Evolutionary conservation across 768 basidiomycete species (phyloP).

Genomic region (Cystobasidium tubakii): DNA sequence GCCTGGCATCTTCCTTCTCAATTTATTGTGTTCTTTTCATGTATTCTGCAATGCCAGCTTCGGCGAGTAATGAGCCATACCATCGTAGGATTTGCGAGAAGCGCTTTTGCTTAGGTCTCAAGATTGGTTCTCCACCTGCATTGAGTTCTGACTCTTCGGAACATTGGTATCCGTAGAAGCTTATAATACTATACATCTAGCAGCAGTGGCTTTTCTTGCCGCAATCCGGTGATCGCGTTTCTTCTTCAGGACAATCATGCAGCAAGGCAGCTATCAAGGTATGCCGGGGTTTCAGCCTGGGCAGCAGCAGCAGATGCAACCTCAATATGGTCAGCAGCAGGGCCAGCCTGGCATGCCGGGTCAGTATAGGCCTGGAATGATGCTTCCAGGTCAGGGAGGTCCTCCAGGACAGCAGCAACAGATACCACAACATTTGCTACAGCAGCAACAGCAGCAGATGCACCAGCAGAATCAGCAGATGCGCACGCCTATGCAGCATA

Average conservation of each 20-base stretch:
- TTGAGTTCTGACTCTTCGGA: too few species aligned
- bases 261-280: conserved; percentile 2
- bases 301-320: background rate
- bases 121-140: too few species aligned
- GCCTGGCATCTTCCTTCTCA: too few species aligned
- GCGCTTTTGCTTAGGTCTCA: too few species aligned
- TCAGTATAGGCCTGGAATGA: background rate
- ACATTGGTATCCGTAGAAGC: too few species aligned
- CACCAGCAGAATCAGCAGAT: conserved; percentile 14
- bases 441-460: conserved; percentile 21
- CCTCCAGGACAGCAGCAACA: background rate
- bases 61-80: too few species aligned
- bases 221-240: background rate
- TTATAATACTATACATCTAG: too few species aligned
- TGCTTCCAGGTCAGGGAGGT: background rate
- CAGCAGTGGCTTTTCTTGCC: too few species aligned
- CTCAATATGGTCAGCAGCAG: background rate
- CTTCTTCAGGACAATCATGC: background rate
- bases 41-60: too few species aligned
- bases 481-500: background rate
- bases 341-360: conserved; percentile 8
- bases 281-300: background rate
- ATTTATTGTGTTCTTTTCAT: too few species aligned
- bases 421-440: background rate
- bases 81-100: too few species aligned